Evolutionary conservation across 805 yeast genomes (phyloP).

Genomic region (Saccharomycopsis sp.): DNA sequence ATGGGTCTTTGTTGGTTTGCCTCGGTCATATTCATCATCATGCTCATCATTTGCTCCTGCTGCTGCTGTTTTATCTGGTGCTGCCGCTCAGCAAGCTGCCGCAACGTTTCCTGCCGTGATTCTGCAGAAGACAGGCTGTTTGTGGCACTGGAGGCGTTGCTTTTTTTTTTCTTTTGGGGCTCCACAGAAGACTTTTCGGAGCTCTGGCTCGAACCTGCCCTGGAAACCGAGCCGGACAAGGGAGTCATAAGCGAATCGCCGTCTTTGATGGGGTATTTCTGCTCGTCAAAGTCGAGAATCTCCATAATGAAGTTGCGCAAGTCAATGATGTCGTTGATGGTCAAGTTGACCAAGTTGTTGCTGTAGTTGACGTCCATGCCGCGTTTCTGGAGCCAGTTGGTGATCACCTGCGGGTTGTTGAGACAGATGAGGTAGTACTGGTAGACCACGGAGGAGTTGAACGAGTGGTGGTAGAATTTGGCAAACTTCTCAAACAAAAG

Average conservation of each 20-base stretch:
- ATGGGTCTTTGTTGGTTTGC: neutral
- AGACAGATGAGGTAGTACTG: conserved; percentile 17
- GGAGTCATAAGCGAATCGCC: neutral
- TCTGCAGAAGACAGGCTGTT: neutral
- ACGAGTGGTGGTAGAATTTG: conserved; percentile 14
- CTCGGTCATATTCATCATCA: neutral
- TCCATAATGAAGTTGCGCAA: neutral
- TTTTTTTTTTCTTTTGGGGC: neutral
- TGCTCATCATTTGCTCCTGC: neutral
- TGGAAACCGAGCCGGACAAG: neutral
- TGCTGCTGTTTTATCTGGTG: neutral
- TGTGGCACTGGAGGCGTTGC: neutral
- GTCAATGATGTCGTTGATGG: neutral
- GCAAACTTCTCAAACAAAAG: conserved; percentile 15
- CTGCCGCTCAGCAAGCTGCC: neutral
- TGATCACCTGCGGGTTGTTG: conserved; percentile 10
- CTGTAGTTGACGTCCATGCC: neutral
- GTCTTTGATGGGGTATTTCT: neutral
- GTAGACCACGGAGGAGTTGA: conserved; percentile 11
- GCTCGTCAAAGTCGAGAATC: neutral
- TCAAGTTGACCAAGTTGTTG: conserved; percentile 2
- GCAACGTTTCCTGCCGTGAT: neutral
- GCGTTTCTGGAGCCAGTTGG: conserved; percentile 8
- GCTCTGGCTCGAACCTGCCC: neutral
- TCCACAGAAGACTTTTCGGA: neutral